Evolutionary conservation across 148 eudicot species (phyloP).

Genomic region (Camellia granthamiana): DNA sequence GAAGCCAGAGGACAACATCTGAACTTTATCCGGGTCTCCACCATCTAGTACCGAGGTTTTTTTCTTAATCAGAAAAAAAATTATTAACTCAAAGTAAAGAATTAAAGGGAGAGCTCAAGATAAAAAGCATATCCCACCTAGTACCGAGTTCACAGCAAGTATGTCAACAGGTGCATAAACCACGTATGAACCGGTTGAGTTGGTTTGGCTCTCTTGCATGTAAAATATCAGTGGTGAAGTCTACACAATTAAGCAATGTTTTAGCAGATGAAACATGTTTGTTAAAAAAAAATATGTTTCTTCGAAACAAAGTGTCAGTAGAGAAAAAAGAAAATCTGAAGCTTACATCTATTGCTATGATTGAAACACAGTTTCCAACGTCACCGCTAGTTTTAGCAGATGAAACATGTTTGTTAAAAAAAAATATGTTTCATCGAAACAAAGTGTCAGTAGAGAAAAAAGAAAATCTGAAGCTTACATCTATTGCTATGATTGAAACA

Average conservation of each 20-base stretch:
- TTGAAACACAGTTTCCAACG: conserved; percentile 27
- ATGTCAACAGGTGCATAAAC: conserved; percentile 39
- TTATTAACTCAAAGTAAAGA: too few relatives aligned
- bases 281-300: not conserved
- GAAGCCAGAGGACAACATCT: conserved; percentile 49
- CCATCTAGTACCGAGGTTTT: conserved; percentile 23
- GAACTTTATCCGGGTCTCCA: conserved; percentile 19
- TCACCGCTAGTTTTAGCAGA: conserved; percentile 17
- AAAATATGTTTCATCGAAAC: too few relatives aligned
- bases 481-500: conserved; percentile 35
- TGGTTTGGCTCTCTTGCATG: conserved; percentile 44
- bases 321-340: not conserved
- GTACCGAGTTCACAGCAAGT: conserved; percentile 22
- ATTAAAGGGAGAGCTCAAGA: too few relatives aligned
- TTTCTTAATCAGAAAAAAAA: too few relatives aligned
- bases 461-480: conserved; percentile 25
- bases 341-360: conserved; percentile 39
- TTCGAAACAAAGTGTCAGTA: too few relatives aligned
- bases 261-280: not conserved
- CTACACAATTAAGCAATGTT: conserved; percentile 11
- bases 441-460: not conserved
- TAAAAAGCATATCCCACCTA: conserved; percentile 14
- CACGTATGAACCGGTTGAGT: conserved; percentile 31
- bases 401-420: not conserved
- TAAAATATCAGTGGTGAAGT: conserved; percentile 24